phyloP scores from a whole-genome alignment of 805 yeast species.

The Candida coleopterorum region DNA sequence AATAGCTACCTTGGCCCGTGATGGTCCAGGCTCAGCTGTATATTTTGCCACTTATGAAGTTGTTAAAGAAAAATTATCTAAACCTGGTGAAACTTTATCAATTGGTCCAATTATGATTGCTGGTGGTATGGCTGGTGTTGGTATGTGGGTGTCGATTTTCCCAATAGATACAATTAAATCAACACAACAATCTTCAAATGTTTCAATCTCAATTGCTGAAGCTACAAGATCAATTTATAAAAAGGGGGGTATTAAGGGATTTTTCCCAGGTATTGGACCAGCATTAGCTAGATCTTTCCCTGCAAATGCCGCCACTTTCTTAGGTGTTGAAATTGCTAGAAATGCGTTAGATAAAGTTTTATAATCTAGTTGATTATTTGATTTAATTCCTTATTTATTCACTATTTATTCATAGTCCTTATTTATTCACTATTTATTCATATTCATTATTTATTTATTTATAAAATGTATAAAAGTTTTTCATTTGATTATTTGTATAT shows the following conservation, averaged over 20 bases:
- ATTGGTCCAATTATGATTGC: constrained; percentile 76
- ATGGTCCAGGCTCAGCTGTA: constrained; percentile 95
- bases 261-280: constrained; percentile 97
- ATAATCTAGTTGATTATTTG: no score
- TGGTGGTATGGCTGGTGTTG: constrained; percentile 94
- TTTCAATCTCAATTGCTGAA: constrained; percentile 49
- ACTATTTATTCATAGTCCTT: constrained; percentile 1
- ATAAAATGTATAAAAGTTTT: background rate
- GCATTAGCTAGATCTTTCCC: constrained; percentile 94
- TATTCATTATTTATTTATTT: no score
- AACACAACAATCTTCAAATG: constrained; percentile 63
- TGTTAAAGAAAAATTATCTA: constrained; percentile 59
- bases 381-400: no score
- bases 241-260: constrained; percentile 80
- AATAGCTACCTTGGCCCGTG: constrained; percentile 87
- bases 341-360: constrained; percentile 34
- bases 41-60: constrained; percentile 93
- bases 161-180: constrained; percentile 95
- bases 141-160: constrained; percentile 96
- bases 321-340: constrained; percentile 85
- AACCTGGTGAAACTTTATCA: constrained; percentile 50
- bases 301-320: constrained; percentile 97
- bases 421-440: background rate
- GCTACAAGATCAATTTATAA: constrained; percentile 67
- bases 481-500: no score